Base-by-base conservation (phyloP, 2,329 filamentous ascomycete genomes). In the Penicillium olsonii region DNA sequence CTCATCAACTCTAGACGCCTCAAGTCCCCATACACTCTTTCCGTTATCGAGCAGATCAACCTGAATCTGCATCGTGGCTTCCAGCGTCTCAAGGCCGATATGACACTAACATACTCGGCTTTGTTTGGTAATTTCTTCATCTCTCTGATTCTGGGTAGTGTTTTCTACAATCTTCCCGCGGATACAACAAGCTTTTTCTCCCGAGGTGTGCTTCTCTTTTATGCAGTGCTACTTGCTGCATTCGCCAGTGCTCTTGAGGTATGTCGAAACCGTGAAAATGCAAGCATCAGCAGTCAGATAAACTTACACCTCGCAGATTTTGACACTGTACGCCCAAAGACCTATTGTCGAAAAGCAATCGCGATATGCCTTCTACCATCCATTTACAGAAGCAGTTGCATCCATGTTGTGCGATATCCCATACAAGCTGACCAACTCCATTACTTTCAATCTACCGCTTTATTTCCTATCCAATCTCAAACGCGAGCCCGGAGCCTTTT, bases 391-490 rank as follows among this genome's bases (percentile, higher is more conserved):
- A 12, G 48, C 29, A 1, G 50, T 49, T 15, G 18, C 29, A 12
- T 50, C 45, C 1, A 53, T 57, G 22, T 39, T 61, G 1, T 56
- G 42, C 19, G 54, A 57, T 41, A 81, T 42, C 85, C 90, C 90
- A 0, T 89, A 89, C 70, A 95, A 92, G 69, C 70, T 95, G 7
- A 37, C 70, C n/a, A 91, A 90, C 60, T 74, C 82, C 2, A 79
- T 92, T 52, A 69, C 81, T 3, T 94, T 92, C 76, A 92, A 95
- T 66, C 43, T 90, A 18, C 77, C 82, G 1, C 69, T 95, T 3
- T 95, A 95, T 74, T 95, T 95, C 69, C 86, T 95, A 83, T 87
- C 87, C 1, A 88, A 91, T 55, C 75, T 95, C 19, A 81, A 87
- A 43, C 79, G 89, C 48, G 84, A 87, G 57, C 76, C 88, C 0